Percentiles rank a stretch among this genome's conserved stretches.
Conservation (phyloP, 192 early-diverging fungal species). For the Coemansia sp. region DNA sequence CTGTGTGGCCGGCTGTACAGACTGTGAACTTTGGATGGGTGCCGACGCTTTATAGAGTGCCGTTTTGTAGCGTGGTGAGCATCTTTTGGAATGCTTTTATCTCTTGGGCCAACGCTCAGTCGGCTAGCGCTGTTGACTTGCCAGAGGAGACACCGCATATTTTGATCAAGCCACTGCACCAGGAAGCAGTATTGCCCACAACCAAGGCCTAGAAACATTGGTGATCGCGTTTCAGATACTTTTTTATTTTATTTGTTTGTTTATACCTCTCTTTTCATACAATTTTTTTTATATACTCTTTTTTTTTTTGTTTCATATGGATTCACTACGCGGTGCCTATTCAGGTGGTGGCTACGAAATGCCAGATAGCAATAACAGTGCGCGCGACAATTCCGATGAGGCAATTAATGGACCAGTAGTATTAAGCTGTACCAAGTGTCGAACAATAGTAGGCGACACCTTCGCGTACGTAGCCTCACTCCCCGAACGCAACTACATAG, state of each 20-base stretch:
- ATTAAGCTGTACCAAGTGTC: slow-evolving; percentile 54
- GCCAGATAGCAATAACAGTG: slow-evolving; percentile 13
- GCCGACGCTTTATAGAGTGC: slow-evolving; percentile 66
- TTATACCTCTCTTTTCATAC: neutral
- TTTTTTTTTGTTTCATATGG: neutral
- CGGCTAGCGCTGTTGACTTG: slow-evolving; percentile 24
- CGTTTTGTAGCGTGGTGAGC: slow-evolving; percentile 71
- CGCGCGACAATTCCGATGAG: slow-evolving; percentile 21
- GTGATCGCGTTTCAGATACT: neutral
- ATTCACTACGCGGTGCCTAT: slow-evolving; percentile 9
- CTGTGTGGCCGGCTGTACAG: slow-evolving; percentile 76
- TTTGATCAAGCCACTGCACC: slow-evolving; percentile 15
- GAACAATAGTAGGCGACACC: slow-evolving; percentile 53
- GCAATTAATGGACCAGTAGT: slow-evolving; percentile 48
- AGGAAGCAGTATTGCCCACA: slow-evolving; percentile 9
- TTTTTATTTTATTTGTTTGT: neutral
- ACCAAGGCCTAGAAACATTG: neutral
- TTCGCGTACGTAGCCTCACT: slow-evolving; percentile 49
- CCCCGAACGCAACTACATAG: slow-evolving; percentile 49
- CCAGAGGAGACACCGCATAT: slow-evolving; percentile 43
- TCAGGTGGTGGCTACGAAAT: slow-evolving; percentile 14
- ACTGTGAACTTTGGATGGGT: slow-evolving; percentile 72
- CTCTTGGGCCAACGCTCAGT: slow-evolving; percentile 62
- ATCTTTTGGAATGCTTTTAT: slow-evolving; percentile 80
- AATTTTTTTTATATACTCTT: neutral